phyloP scores from a whole-genome alignment of 2,329 filamentous ascomycete species.

The Fusarium agapanthi region DNA sequence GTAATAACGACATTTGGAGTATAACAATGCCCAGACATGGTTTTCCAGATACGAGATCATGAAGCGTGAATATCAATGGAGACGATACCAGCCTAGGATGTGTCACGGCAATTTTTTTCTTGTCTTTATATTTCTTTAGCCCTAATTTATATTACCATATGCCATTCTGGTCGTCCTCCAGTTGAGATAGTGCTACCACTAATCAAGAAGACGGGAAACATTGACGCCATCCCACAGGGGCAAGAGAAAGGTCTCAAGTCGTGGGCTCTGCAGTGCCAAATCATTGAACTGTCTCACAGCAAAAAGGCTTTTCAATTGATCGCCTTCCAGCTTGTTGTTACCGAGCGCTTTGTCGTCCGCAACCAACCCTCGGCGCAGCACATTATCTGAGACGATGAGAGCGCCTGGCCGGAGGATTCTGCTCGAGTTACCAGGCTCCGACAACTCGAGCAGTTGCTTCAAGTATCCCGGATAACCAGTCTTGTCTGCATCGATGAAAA shows the following conservation, averaged over 20 bases:
- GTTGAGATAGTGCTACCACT: not conserved
- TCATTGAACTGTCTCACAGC: constrained; percentile 50
- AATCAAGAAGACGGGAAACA: constrained; percentile 52
- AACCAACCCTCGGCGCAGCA: constrained; percentile 59
- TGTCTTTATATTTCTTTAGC: constrained; percentile 2
- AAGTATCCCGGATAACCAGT: constrained; percentile 60
- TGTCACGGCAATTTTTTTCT: not conserved
- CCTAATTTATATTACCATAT: constrained; percentile 4
- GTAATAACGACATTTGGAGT: constrained; percentile 22
- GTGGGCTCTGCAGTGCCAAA: constrained; percentile 42
- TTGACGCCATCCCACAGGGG: constrained; percentile 56
- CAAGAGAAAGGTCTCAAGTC: constrained; percentile 53
- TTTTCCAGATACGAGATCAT: constrained; percentile 24
- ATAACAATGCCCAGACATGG: constrained; percentile 1
- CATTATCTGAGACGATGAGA: constrained; percentile 64
- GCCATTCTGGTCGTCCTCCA: not conserved
- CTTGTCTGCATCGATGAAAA: constrained; percentile 66
- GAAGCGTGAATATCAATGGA: constrained; percentile 17
- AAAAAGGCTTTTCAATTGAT: constrained; percentile 32
- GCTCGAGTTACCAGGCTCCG: constrained; percentile 46
- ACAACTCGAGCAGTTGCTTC: constrained; percentile 54
- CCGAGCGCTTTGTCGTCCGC: constrained; percentile 47
- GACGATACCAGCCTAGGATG: constrained; percentile 6
- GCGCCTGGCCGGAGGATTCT: constrained; percentile 59
- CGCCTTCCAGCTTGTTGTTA: constrained; percentile 28